Conservation (phyloP, 495 filamentous ascomycete genomes). For the Aspergillus incahuasiensis region DNA sequence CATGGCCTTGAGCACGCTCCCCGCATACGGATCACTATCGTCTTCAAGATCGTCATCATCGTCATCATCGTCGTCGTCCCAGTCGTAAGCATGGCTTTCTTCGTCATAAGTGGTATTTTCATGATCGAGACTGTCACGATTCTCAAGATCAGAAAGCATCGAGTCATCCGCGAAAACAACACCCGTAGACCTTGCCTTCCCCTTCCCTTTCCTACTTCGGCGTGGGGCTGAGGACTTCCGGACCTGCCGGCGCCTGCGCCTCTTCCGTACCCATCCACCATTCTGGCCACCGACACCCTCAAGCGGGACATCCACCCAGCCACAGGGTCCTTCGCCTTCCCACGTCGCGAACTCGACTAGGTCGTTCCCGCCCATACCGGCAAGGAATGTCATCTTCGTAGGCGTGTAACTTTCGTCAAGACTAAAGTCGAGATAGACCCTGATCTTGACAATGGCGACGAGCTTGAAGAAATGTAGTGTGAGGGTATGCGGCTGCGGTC, state of each 20-base stretch:
- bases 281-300: constrained; percentile 55
- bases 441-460: constrained; percentile 75
- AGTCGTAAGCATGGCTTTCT: constrained; percentile 26
- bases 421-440: constrained; percentile 86
- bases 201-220: background rate
- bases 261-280: constrained; percentile 34
- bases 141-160: constrained; percentile 1
- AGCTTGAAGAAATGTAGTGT: constrained; percentile 94
- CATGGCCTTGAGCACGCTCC: constrained; percentile 74
- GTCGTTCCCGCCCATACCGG: constrained; percentile 83
- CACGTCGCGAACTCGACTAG: constrained; percentile 77
- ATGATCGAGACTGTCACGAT: background rate
- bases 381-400: constrained; percentile 78
- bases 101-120: constrained; percentile 1
- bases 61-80: constrained; percentile 31
- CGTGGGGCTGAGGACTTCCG: background rate
- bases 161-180: constrained; percentile 5
- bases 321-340: constrained; percentile 69
- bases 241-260: constrained; percentile 7
- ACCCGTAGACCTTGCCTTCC: constrained; percentile 2
- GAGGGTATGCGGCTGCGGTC: constrained; percentile 89
- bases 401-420: constrained; percentile 97
- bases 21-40: constrained; percentile 41
- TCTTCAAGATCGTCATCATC: constrained; percentile 34
- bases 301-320: constrained; percentile 85